Conservation (phyloP, 192 early-diverging fungal species). For the Coemansia sp. region DNA sequence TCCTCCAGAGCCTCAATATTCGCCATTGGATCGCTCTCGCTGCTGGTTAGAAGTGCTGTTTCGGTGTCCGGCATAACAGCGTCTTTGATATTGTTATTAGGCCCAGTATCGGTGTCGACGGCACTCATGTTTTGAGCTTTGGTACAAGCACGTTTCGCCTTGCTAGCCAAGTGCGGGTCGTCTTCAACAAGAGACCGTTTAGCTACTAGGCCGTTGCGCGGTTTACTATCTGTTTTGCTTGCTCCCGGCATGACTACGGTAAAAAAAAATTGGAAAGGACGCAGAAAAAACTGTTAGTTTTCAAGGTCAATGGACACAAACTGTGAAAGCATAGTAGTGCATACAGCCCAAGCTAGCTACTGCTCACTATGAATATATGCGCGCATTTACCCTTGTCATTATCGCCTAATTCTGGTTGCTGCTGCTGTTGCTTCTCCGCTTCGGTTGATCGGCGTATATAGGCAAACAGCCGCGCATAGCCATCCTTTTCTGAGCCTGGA, state of each 20-base stretch:
- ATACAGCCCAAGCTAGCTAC: neutral
- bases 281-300: neutral
- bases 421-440: neutral
- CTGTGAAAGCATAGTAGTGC: neutral
- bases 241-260: neutral
- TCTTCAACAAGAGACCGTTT: neutral
- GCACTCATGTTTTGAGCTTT: neutral
- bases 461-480: slow-evolving; percentile 17
- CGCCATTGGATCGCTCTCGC: neutral
- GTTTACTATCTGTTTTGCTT: neutral
- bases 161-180: neutral
- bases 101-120: neutral
- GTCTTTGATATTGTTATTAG: neutral
- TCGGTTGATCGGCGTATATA: slow-evolving; percentile 24
- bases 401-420: too few species aligned
- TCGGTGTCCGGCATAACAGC: neutral
- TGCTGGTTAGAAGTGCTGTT: neutral
- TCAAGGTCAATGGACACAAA: neutral
- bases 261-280: too few species aligned
- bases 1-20: slow-evolving; percentile 22
- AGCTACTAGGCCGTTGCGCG: neutral
- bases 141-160: neutral
- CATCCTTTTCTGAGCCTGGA: neutral
- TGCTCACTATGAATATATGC: neutral
- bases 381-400: slow-evolving; percentile 11